Base-by-base conservation (phyloP, 2,329 filamentous ascomycete genomes). In the Rosellinia necatrix region DNA sequence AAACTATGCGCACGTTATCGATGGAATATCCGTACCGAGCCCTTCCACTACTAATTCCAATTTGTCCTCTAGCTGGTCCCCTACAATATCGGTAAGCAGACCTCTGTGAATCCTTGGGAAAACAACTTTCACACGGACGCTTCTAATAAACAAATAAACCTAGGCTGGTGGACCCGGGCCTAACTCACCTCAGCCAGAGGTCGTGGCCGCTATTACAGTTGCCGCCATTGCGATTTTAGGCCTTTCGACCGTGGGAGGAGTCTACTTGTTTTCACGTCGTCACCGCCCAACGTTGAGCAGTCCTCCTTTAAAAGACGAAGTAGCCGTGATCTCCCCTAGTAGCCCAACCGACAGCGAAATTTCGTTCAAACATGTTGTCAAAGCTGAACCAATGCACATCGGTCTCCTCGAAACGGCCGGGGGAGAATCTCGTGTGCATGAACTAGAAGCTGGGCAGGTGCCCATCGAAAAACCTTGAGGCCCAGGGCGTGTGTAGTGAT, bases 1-100 rank as follows among this genome's bases (percentile, higher is more conserved):
- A 29, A 56, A 49, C 6, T 66, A 58, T 29, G 63, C 58, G 13
- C 64, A 66, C 37, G 43, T 58, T 2, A 66, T 66, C 22, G 63
- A 65, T 32, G 63, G 64, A 6, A 58, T 63, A 32, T 59, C 34
- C 3, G 25, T 53, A 1, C 47, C 46, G 29, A 42, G 34, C 15
- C 37, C 19, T 6, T 27, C 54, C 35, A 46, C 32, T 32, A 22
- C 24, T 17, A 8, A 12, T 29, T 34, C 44, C 3, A n/a, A 22
- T 17, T 44, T 32, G 17, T 29, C 42, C 34, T 34, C 50, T 2
- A 30, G 37, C 19, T 24, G 24, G 17, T 24, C 27, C 10, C 25
- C 51, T 15, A 8, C 32, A n/a, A 29, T 27, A 9, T 46, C 55
- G n/a, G 55, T 51, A 32, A 60, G 49, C 25, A 40, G 32, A 52